Base-by-base conservation (phyloP, 2,329 filamentous ascomycete genomes). In the Metarhizium guizhouense region DNA sequence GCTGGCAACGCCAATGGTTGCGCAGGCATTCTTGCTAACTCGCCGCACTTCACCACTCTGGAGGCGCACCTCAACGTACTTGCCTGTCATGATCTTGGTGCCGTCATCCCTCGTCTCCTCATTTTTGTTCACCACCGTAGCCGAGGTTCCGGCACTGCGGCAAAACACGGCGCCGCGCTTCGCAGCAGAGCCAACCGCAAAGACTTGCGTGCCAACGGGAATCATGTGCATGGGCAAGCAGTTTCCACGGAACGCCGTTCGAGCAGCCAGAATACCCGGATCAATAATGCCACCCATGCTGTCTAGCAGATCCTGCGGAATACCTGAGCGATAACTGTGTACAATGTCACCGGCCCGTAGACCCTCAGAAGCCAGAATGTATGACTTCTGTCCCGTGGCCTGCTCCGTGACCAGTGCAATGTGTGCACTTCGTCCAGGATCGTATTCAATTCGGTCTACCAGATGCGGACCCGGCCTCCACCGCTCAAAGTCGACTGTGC, bases 211-310 rank as follows among this genome's bases (percentile, higher is more conserved):
- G n/a, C 94, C 93, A 43, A 96, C 81, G 1, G 94, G 95, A 58
- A 99, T 88, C 86, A 99, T 94, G 73, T 95, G 89, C 68, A 99
- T 78, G 14, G 94, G 94, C 63, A 99, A 74, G 69, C 94, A 99
- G 72, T 99, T 99, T 55, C 94, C 94, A 66, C 90, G 83, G 76
- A 92, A 92, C 1, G 91, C 92, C 29, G 95, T 99, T 76, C 90
- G 94, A 34, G 94, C 89, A 7, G 95, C 94, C 59, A 99, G 76
- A 70, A 99, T 90, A 86, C 95, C 95, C 11, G 93, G 91, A 78
- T 99, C 94, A 52, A 96, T 82, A 47, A 86, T 76, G 63, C 94
- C 93, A 58, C 94, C 94, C 92, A 99, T 97, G 68, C 86, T 91
- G 52, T 87, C 85, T 65, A 96, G 81, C 55, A 99, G 76, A 60